Evolutionary conservation across 2,329 filamentous ascomycete species (phyloP), one percentile per base, ranked within the genome.

Genomic region (Leptographium procerum): DNA sequence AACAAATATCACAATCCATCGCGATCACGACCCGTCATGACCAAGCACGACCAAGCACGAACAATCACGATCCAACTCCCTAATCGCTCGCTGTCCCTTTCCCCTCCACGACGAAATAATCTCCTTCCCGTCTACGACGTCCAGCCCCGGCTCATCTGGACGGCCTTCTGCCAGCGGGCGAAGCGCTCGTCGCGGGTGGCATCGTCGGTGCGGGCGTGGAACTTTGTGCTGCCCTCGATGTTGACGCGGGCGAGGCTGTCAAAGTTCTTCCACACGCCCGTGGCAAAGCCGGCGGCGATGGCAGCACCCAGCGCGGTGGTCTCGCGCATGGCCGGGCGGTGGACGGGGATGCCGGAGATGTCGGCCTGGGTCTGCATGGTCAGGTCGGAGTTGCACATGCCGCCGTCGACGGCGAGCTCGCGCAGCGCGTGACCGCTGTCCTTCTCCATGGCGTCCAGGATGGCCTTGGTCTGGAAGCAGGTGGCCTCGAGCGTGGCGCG

Each of bases 281-380:
- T 83, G 7, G 89, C 89, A 60, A 95, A 84, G n/a, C 88, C 91
- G 9, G 91, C 91, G 19, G 91, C 89, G 65, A 95, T 92, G 52
- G 91, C 91, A 16, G 91, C 90, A 29, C 91, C 91, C 1, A 96
- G 80, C 1, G 90, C 87, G 1, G 91, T 96, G 5, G 90, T 95
- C 75, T 96, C 91, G 59, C 88, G 86, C 91, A 96, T 95, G 58
- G 83, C 80, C 0, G 91, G 91, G 28, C 91, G 84, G 69, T 91
- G 83, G 61, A 96, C 87, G 34, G 86, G 87, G 65, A 95, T 94
- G 58, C 85, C 75, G 65, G 88, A 89, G 54, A 95, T 81, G 73
- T 95, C 87, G 62, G 91, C 86, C 78, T 96, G 91, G 3, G 88
- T 90, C 79, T 87, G 90, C 91, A 96, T 95, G 73, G 86, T 89